Base-by-base conservation (phyloP, 2,329 filamentous ascomycete species). In the Exserohilum rostratum region DNA sequence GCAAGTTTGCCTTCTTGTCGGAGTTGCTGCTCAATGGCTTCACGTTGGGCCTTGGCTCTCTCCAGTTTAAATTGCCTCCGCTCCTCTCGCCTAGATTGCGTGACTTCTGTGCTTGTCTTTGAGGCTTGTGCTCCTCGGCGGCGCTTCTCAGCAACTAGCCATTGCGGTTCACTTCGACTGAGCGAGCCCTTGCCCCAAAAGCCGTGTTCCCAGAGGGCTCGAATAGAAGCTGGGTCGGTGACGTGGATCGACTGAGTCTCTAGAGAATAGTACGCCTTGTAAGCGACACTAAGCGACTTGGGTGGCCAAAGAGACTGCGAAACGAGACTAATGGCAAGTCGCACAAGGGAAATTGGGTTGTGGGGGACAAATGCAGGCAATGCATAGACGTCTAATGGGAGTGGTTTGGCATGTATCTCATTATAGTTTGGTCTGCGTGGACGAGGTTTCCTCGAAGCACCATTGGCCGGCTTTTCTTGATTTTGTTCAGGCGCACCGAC, bases 161-260 rank as follows among this genome's bases (percentile, higher is more conserved):
- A 99, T 64, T 87, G 95, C 3, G 93, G 93, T 74, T 99, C 93
- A 80, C 93, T 97, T 66, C 96, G 87, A 78, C 93, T 97, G 54
- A 98, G 80, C 65, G 82, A 93, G 39, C 95, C 95, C 76, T 97
- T 97, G 43, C 96, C 96, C 76, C 93, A 99, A 77, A 99, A 99
- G 5, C 95, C 95, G 78, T 96, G 91, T 76, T 96, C 90, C 95
- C 96, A 99, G 20, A 99, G 77, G 1, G 88, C 91, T 50, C 89
- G 83, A 58, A 96, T 88, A 3, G 91, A 88, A 50, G 82, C 81
- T 22, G 86, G 80, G 72, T 97, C 89, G 15, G 86, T 91, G 52
- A 99, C 83, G 71, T 96, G 91, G 13, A 99, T 84, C 0, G 92
- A 95, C 27, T 88, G 86, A 3, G 91, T 96, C 52, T 88, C 85